Conservation (phyloP, 192 early-diverging fungal species). For the Coemansia sp. region DNA sequence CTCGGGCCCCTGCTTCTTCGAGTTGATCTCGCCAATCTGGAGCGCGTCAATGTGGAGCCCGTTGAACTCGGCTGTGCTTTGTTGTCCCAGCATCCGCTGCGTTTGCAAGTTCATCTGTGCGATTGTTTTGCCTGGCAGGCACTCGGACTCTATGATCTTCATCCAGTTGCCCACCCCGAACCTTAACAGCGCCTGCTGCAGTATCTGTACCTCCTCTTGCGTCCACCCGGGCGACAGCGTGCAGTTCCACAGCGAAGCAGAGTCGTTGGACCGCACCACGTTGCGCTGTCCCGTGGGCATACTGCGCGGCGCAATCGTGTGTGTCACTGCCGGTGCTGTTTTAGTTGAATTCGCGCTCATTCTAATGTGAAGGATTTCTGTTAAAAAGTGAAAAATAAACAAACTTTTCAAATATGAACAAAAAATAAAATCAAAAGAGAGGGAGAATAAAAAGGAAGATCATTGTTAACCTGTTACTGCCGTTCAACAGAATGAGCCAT, state of each 20-base stretch:
- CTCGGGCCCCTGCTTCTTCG: slow-evolving; percentile 73
- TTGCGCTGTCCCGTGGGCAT: slow-evolving; percentile 89
- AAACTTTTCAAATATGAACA: slow-evolving; percentile 12
- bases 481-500: background rate
- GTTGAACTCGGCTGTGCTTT: slow-evolving; percentile 94
- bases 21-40: slow-evolving; percentile 84
- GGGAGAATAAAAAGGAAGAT: too few species aligned
- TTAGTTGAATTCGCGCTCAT: slow-evolving; percentile 10
- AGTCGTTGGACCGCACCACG: slow-evolving; percentile 89
- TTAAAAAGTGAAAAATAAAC: slow-evolving; percentile 12
- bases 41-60: slow-evolving; percentile 87
- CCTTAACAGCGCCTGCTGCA: slow-evolving; percentile 81
- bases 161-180: slow-evolving; percentile 96
- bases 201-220: slow-evolving; percentile 74
- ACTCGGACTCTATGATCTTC: slow-evolving; percentile 87
- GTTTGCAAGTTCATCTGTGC: slow-evolving; percentile 96
- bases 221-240: slow-evolving; percentile 94
- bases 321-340: slow-evolving; percentile 12
- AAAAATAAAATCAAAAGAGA: background rate
- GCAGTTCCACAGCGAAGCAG: slow-evolving; percentile 92
- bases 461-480: too few species aligned
- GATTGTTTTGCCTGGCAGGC: slow-evolving; percentile 93
- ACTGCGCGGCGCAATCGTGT: slow-evolving; percentile 68
- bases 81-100: slow-evolving; percentile 92
- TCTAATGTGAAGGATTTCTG: background rate